Base-by-base conservation (phyloP, 345 rosid genomes). In the Rhodamnia rubescens region DNA sequence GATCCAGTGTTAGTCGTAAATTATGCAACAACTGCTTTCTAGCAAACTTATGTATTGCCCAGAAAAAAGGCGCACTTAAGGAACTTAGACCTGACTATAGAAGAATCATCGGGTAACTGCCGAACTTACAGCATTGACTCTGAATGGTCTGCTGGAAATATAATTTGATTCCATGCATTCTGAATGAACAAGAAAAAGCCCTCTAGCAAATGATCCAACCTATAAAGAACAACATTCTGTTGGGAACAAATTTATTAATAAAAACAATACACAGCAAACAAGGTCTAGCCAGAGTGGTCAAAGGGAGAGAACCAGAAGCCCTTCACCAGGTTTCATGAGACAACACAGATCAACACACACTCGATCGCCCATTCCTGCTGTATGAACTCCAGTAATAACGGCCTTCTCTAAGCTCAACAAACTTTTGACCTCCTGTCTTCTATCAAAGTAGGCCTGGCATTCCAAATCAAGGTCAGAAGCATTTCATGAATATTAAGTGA, bases 141-240 rank as follows among this genome's bases (percentile, higher is more conserved):
- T 92, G 86, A 96, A 95, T 82, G 99, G 99, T 86, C 99, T 93
- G 94, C 98, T 94, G 52, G 95, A 92, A 64, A 96, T 95, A 87
- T 94, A 96, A 87, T 91, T 93, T 58, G 95, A 94, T 88, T 96
- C 95, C 91, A 96, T 86, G 89, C 99, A 94, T 85, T 96, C 98
- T 12, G 98, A 96, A 83, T 95, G 98, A 89, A 94, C 95, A 85
- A 96, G 95, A 89, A 94, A 96, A 53, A 95, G 92, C 90, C 98
- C 99, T 87, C 97, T 95, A 16, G 98, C 98, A 89, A 96, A 93
- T 61, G 98, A 96, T 83, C 98, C 98, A 83, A 95, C 98, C 99
- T 94, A 85, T n/a, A 40, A 75, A 69, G 44, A 15, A 22, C 26
- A 18, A 49, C 58, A 83, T 49, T 13, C 24, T 6, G 18, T 57